Percentiles rank a stretch among this genome's conserved stretches.
These are phyloP conservation scores for Stentor roeselii DNA, from an alignment of 73 alveolate species.

Conservation along the genomic window DNA sequence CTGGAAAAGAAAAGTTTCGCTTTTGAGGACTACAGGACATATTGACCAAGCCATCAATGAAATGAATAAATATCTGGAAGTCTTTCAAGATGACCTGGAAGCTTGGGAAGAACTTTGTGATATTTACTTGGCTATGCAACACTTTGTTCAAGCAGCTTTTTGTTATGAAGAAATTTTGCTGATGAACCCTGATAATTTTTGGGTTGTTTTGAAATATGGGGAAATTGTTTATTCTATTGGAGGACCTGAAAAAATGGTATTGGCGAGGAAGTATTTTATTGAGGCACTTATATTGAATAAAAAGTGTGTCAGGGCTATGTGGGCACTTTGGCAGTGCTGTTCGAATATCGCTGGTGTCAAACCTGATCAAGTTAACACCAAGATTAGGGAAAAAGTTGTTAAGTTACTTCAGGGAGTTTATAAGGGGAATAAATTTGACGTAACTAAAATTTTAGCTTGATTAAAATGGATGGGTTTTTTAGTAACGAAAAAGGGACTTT, in stretches of 20 bases:
- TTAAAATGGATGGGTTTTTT: too few species aligned
- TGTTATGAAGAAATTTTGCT: conserved; percentile 18
- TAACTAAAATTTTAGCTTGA: background rate
- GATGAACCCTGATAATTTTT: background rate
- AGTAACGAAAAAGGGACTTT: too few species aligned
- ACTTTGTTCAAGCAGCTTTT: conserved; percentile 8
- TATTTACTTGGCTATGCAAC: conserved; percentile 3
- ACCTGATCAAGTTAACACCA: conserved; percentile 2
- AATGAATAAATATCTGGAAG: conserved; percentile 5
- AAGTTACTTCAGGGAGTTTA: background rate
- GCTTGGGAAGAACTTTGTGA: conserved; percentile 27
- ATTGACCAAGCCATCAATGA: background rate
- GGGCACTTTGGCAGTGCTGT: conserved; percentile 22
- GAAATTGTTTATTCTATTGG: conserved; percentile 12
- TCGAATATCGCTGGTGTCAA: background rate
- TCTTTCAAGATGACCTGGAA: conserved; percentile 16
- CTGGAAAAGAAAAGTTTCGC: background rate
- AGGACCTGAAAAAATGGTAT: background rate
- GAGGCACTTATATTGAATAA: conserved; percentile 14
- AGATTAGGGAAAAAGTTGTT: background rate
- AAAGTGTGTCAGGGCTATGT: conserved; percentile 15
- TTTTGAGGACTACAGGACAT: background rate
- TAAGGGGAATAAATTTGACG: background rate
- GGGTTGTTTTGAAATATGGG: conserved; percentile 16
- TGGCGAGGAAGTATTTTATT: conserved; percentile 25